Evolutionary conservation across 495 filamentous ascomycete species (phyloP).

Genomic region (Daldinia bambusicola): DNA sequence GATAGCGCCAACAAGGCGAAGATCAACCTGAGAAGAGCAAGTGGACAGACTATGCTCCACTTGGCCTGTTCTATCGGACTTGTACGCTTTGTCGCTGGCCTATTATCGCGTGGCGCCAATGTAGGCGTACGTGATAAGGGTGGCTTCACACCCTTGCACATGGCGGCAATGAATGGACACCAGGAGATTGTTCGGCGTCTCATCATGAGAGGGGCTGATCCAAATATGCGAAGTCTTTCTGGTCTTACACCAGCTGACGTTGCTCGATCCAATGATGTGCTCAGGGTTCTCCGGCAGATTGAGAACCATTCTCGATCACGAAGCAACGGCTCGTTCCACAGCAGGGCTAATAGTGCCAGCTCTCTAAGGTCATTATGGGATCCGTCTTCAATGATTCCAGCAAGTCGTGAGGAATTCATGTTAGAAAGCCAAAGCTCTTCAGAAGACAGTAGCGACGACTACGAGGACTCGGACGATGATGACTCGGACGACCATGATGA

Average conservation of each 20-base stretch:
- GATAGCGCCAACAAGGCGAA: constrained; percentile 73
- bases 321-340: constrained; percentile 59
- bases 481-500: constrained; percentile 49
- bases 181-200: constrained; percentile 79
- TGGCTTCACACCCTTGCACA: constrained; percentile 85
- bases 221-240: constrained; percentile 72
- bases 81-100: constrained; percentile 79
- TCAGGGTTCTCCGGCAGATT: constrained; percentile 60
- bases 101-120: constrained; percentile 82
- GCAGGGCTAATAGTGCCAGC: constrained; percentile 72
- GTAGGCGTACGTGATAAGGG: constrained; percentile 79
- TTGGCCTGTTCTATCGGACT: constrained; percentile 80
- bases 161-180: constrained; percentile 81
- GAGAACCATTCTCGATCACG: constrained; percentile 69
- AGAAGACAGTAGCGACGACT: constrained; percentile 52
- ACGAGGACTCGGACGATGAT: too few relatives aligned
- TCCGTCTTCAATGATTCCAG: constrained; percentile 55
- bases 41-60: constrained; percentile 85
- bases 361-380: constrained; percentile 74
- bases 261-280: constrained; percentile 69
- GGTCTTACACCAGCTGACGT: constrained; percentile 80
- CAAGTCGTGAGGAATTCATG: constrained; percentile 48
- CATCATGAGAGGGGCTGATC: constrained; percentile 76
- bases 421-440: constrained; percentile 49
- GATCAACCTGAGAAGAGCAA: constrained; percentile 69